Evolutionary conservation across 2,329 filamentous ascomycete genomes (phyloP).

Genomic region (Xylaria sp.): DNA sequence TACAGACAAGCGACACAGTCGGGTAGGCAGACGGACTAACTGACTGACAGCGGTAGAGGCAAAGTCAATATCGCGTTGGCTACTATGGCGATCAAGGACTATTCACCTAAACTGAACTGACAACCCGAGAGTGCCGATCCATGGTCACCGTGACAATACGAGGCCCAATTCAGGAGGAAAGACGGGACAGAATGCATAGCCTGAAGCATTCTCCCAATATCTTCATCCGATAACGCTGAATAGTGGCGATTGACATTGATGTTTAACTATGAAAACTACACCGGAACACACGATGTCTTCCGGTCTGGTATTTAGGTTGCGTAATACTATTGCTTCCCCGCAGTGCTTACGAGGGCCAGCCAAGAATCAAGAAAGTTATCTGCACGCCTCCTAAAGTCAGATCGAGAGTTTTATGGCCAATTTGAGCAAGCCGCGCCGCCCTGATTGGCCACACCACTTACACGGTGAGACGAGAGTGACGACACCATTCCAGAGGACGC

Average conservation of each 20-base stretch:
- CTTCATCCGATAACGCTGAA: not conserved
- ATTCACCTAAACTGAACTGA: not conserved
- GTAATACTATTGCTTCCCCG: conserved; percentile 34
- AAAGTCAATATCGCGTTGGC: not conserved
- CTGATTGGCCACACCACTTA: conserved; percentile 39
- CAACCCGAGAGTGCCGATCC: not conserved
- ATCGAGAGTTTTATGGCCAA: conserved; percentile 21
- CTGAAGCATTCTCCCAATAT: no score
- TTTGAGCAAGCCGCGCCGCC: conserved; percentile 11
- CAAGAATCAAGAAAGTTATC: conserved; percentile 21
- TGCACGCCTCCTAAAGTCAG: conserved; percentile 23
- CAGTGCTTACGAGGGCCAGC: conserved; percentile 11
- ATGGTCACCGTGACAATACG: not conserved
- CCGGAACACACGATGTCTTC: not conserved
- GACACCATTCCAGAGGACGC: conserved; percentile 43
- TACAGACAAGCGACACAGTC: not conserved
- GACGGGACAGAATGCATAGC: no score
- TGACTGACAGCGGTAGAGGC: not conserved
- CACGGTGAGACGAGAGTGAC: conserved; percentile 42
- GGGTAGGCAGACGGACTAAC: no score
- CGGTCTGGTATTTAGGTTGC: conserved; percentile 18
- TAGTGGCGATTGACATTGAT: not conserved
- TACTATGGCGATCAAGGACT: not conserved
- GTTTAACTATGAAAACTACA: not conserved
- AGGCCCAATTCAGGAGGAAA: not conserved